These are phyloP conservation scores for Neonectria neomacrospora DNA, from an alignment of 2,329 filamentous ascomycete species.

Conservation along the genomic window DNA sequence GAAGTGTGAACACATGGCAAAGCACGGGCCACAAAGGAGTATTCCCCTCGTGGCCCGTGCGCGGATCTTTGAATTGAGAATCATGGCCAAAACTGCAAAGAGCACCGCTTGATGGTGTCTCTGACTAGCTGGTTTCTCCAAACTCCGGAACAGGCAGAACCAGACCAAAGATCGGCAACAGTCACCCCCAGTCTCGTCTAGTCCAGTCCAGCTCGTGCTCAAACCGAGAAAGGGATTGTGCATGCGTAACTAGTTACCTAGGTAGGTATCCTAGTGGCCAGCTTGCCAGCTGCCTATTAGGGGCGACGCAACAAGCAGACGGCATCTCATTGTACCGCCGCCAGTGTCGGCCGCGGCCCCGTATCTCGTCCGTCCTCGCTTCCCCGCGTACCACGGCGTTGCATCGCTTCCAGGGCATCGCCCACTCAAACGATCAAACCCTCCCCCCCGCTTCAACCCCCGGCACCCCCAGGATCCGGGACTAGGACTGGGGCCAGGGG, in stretches of 20 bases:
- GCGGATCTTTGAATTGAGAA: not conserved
- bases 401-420: conserved; percentile 22
- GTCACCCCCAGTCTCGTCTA: conserved; percentile 5
- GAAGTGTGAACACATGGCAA: no score
- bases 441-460: not conserved
- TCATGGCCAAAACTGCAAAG: not conserved
- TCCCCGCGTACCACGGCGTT: conserved; percentile 25
- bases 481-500: conserved; percentile 1
- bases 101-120: not conserved
- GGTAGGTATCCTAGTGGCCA: no score
- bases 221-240: not conserved
- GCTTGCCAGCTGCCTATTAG: no score
- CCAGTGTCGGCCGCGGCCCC: not conserved
- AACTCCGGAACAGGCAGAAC: not conserved
- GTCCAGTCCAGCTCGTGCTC: not conserved
- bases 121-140: not conserved
- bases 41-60: not conserved
- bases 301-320: no score
- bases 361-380: not conserved
- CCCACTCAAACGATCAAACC: conserved; percentile 2
- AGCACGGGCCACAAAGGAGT: not conserved
- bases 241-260: no score
- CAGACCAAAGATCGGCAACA: conserved; percentile 7
- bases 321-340: conserved; percentile 22
- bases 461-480: conserved; percentile 19